phyloP scores from a whole-genome alignment of 179 eudicot species.

The Vitellaria paradoxa region DNA sequence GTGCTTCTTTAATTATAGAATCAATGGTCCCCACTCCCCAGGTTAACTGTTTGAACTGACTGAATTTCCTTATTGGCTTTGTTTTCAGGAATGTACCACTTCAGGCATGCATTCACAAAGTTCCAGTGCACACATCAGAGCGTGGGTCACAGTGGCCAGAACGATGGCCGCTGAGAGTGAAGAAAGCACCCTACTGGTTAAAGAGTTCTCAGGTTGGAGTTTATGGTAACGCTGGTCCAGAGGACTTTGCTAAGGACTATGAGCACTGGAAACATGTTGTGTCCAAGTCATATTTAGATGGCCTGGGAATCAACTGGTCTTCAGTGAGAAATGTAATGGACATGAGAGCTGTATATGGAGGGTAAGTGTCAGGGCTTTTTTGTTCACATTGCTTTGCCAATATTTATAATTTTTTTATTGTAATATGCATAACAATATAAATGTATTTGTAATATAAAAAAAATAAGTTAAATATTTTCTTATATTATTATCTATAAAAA shows the following conservation, averaged over 20 bases:
- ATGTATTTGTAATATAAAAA: too few species aligned
- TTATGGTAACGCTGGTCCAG: conserved; percentile 73
- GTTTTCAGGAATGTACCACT: conserved; percentile 51
- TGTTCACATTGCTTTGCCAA: too few species aligned
- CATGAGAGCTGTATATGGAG: conserved; percentile 81
- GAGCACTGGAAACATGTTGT: conserved; percentile 73
- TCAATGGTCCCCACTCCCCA: background rate
- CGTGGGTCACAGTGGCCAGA: conserved; percentile 71
- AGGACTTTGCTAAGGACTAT: conserved; percentile 58
- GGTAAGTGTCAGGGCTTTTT: conserved; percentile 40
- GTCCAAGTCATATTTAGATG: conserved; percentile 48
- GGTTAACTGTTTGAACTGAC: background rate
- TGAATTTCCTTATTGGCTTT: background rate
- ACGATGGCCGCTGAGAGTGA: conserved; percentile 56
- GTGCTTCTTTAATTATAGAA: background rate
- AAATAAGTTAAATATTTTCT: too few species aligned
- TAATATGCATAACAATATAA: too few species aligned
- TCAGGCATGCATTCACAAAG: conserved; percentile 69
- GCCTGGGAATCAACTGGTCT: conserved; percentile 71
- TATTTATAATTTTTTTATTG: too few species aligned
- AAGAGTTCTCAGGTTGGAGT: conserved; percentile 60
- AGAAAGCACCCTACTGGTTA: conserved; percentile 62
- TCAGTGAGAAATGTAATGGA: conserved; percentile 80
- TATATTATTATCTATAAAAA: too few species aligned
- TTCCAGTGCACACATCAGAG: conserved; percentile 45